A percentile compares a stretch with the other conserved stretches of the same genome.
Evolutionary conservation across 495 filamentous ascomycete species (phyloP).

Genomic region (Elaphomyces granulatus): DNA sequence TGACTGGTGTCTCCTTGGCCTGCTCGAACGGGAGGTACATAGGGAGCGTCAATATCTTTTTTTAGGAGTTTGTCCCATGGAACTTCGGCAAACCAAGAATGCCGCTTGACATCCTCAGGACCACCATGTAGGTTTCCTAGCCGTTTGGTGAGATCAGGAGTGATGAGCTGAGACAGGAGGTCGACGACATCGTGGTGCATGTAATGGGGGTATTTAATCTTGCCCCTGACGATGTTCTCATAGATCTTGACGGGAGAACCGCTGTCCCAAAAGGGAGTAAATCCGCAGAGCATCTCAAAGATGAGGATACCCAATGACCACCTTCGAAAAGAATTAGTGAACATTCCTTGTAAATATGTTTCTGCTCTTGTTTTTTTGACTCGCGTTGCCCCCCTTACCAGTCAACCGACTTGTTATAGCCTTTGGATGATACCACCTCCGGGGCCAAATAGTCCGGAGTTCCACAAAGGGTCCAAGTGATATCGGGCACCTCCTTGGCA

Average conservation of each 20-base stretch:
- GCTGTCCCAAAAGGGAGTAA: slow-evolving; percentile 96
- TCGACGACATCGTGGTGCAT: slow-evolving; percentile 90
- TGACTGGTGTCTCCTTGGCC: slow-evolving; percentile 92
- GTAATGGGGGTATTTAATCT: slow-evolving; percentile 90
- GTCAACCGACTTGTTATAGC: slow-evolving; percentile 98
- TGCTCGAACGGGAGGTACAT: slow-evolving; percentile 89
- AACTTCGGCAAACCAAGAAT: slow-evolving; percentile 93
- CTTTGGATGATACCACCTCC: slow-evolving; percentile 92
- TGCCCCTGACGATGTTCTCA: slow-evolving; percentile 90
- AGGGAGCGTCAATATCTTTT: slow-evolving; percentile 97
- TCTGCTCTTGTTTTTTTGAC: too few species aligned
- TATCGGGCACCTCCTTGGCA: slow-evolving; percentile 95
- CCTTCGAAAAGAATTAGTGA: slow-evolving; percentile 36
- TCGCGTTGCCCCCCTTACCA: slow-evolving; percentile 60
- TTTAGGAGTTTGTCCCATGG: slow-evolving; percentile 88
- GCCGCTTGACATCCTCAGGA: slow-evolving; percentile 85
- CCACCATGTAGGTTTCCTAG: slow-evolving; percentile 88
- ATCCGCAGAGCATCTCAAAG: slow-evolving; percentile 98
- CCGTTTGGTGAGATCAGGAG: slow-evolving; percentile 84
- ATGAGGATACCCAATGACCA: slow-evolving; percentile 98
- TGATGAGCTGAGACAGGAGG: slow-evolving; percentile 83
- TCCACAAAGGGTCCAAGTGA: slow-evolving; percentile 97
- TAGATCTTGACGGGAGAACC: slow-evolving; percentile 98
- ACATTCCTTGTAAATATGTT: background rate
- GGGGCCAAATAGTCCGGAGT: slow-evolving; percentile 98